These are phyloP conservation scores for Danielozyma ontarioensis DNA, from an alignment of 805 yeast genomes.

Conservation along the genomic window DNA sequence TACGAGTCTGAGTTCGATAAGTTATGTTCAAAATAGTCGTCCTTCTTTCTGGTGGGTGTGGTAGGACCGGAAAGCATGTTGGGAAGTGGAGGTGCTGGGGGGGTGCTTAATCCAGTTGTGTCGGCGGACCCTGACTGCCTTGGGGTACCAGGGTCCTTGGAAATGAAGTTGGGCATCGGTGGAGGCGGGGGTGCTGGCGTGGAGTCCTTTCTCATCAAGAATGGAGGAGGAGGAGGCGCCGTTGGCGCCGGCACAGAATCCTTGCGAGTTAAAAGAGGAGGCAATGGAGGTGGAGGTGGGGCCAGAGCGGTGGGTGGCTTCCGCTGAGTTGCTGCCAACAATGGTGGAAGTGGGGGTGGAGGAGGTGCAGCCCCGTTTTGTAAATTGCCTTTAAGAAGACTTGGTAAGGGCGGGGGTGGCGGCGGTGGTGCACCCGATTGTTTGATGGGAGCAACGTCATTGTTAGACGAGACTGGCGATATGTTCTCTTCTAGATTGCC, in stretches of 20 bases:
- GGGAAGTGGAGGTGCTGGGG: no score
- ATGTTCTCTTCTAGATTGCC: background rate
- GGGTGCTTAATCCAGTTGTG: background rate
- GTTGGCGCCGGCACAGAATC: slow-evolving; percentile 1
- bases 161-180: background rate
- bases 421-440: slow-evolving; percentile 10
- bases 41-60: background rate
- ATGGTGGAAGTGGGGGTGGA: slow-evolving; percentile 8
- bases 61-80: background rate
- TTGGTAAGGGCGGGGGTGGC: slow-evolving; percentile 13
- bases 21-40: background rate
- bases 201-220: background rate
- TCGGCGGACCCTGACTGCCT: background rate
- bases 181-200: background rate
- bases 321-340: slow-evolving; percentile 1
- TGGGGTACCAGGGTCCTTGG: background rate
- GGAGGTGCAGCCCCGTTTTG: slow-evolving; percentile 5
- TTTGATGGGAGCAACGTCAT: background rate
- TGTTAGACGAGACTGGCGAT: background rate
- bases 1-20: background rate
- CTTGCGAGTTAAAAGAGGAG: slow-evolving; percentile 1
- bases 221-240: slow-evolving; percentile 7
- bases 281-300: slow-evolving; percentile 6
- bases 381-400: background rate
- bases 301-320: no score